phyloP scores from a whole-genome alignment of 2,329 filamentous ascomycete genomes.

The Chaetomiaceae sp. region DNA sequence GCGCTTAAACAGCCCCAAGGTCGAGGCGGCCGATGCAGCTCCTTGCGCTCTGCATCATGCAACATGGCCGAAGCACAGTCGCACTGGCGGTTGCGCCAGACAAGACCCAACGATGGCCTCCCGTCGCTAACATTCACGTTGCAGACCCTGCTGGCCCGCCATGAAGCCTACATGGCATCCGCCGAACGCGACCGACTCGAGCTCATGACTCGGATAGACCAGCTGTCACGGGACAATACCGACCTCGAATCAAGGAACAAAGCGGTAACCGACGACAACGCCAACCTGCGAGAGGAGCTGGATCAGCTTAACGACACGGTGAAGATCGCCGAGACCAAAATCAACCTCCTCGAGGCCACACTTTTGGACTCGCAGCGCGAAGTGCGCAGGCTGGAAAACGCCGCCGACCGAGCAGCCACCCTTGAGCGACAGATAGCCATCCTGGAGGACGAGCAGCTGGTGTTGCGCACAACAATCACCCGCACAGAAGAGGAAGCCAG shows the following conservation, averaged over 20 bases:
- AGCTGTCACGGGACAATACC: constrained; percentile 69
- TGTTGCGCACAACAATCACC: constrained; percentile 62
- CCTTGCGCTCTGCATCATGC: not conserved
- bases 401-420: constrained; percentile 68
- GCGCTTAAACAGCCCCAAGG: no score
- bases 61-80: constrained; percentile 8
- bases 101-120: constrained; percentile 13
- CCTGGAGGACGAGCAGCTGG: constrained; percentile 76
- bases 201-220: constrained; percentile 67
- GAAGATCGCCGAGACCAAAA: constrained; percentile 71
- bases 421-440: constrained; percentile 75
- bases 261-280: constrained; percentile 76
- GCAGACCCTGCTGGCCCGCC: constrained; percentile 84
- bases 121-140: constrained; percentile 65
- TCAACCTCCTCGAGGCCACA: constrained; percentile 70
- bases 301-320: constrained; percentile 78
- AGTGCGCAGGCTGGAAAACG: constrained; percentile 66
- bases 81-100: constrained; percentile 7
- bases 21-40: no score
- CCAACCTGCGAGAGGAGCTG: constrained; percentile 73
- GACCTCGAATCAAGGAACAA: constrained; percentile 73
- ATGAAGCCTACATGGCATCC: constrained; percentile 92
- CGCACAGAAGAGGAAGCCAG: constrained; percentile 69
- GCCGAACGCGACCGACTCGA: constrained; percentile 78
- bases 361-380: constrained; percentile 74